phyloP scores from a whole-genome alignment of 345 rosid genomes.

The Mercurialis annua region DNA sequence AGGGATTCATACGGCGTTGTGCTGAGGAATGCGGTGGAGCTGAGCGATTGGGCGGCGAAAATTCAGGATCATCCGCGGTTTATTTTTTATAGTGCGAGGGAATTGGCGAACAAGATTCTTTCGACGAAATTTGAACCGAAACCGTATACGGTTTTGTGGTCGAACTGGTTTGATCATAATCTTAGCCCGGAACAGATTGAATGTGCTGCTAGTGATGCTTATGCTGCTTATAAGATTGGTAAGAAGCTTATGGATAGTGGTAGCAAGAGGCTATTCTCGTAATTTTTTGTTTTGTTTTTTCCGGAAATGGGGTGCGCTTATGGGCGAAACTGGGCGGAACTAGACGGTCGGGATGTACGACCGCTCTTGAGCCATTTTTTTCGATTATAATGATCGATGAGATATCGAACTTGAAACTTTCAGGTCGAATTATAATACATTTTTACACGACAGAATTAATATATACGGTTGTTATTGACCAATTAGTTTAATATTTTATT shows the following conservation, averaged over 20 bases:
- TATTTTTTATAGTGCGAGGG: slow-evolving; percentile 17
- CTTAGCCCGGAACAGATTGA: slow-evolving; percentile 27
- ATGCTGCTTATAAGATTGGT: slow-evolving; percentile 29
- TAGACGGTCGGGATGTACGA: too few species aligned
- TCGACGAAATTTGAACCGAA: slow-evolving; percentile 19
- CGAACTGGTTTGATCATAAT: slow-evolving; percentile 29
- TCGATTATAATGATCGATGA: too few species aligned
- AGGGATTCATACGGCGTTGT: slow-evolving; percentile 16
- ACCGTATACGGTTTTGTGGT: slow-evolving; percentile 25
- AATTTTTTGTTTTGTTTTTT: too few species aligned
- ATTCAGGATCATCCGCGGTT: slow-evolving; percentile 28
- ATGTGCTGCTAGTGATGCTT: slow-evolving; percentile 27
- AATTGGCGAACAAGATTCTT: slow-evolving; percentile 18
- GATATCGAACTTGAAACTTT: too few species aligned
- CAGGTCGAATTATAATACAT: too few species aligned
- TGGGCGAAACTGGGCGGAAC: too few species aligned
- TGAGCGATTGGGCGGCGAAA: slow-evolving; percentile 28
- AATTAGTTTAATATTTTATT: too few species aligned
- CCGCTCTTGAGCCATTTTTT: too few species aligned
- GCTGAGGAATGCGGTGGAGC: slow-evolving; percentile 24
- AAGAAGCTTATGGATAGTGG: slow-evolving; percentile 30
- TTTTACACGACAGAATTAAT: too few species aligned
- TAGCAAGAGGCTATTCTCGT: slow-evolving; percentile 22
- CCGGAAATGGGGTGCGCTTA: too few species aligned
- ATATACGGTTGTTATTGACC: too few species aligned